A percentile compares a stretch with the other conserved stretches of the same genome.
Conservation (phyloP, 768 basidiomycete genomes). For the Zangia roseola region DNA sequence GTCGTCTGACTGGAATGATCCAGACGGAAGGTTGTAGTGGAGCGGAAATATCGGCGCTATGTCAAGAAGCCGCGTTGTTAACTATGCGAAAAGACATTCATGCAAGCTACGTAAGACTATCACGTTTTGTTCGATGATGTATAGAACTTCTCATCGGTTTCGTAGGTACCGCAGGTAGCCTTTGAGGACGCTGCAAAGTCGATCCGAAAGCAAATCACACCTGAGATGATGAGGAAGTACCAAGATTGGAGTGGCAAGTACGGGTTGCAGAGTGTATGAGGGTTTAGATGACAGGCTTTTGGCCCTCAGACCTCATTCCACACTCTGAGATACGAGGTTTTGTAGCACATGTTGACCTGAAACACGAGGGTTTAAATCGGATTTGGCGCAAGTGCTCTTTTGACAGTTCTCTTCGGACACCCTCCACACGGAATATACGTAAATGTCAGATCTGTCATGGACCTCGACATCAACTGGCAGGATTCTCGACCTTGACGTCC, state of each 20-base stretch:
- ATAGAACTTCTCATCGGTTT: not conserved
- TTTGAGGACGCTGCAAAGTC: conserved; percentile 71
- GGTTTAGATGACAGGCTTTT: not conserved
- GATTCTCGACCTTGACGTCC: too few species aligned
- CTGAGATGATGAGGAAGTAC: conserved; percentile 69
- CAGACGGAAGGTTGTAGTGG: conserved; percentile 96
- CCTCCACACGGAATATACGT: too few species aligned
- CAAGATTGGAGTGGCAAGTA: conserved; percentile 58
- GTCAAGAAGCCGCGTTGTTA: conserved; percentile 92
- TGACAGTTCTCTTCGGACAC: too few species aligned
- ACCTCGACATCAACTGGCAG: too few species aligned
- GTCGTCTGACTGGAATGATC: conserved; percentile 6
- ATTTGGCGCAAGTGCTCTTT: too few species aligned
- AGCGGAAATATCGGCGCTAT: conserved; percentile 87
- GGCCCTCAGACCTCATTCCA: too few species aligned
- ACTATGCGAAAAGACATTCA: conserved; percentile 89
- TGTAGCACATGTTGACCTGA: too few species aligned
- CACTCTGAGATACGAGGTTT: too few species aligned
- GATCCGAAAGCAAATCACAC: conserved; percentile 82
- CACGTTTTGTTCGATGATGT: not conserved
- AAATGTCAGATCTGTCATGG: too few species aligned
- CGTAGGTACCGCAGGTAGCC: conserved; percentile 70
- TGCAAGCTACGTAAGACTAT: conserved; percentile 61
- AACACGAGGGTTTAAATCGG: not conserved
- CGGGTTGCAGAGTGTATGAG: conserved; percentile 22